These are phyloP conservation scores for Arachis stenosperma DNA, from an alignment of 306 rosid genomes.

Conservation along the genomic window DNA sequence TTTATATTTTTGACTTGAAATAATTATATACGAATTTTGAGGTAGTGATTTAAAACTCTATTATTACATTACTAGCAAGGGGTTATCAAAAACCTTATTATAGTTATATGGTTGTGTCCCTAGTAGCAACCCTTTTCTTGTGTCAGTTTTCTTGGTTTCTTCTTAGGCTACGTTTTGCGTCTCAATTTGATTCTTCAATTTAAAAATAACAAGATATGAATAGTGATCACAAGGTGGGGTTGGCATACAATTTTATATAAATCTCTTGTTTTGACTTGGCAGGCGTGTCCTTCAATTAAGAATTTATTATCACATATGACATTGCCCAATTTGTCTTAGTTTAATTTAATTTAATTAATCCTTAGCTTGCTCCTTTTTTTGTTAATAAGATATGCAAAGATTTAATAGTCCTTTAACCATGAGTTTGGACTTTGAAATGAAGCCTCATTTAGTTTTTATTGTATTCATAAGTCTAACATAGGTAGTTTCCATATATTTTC, in stretches of 20 bases:
- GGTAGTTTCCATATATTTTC: not conserved
- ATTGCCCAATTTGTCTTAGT: slow-evolving; percentile 19
- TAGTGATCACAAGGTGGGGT: slow-evolving; percentile 54
- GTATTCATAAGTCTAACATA: not conserved
- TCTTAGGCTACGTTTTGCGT: slow-evolving; percentile 39
- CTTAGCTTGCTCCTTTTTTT: slow-evolving; percentile 14
- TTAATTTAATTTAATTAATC: not conserved
- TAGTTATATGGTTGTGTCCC: slow-evolving; percentile 35
- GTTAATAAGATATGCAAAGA: slow-evolving; percentile 11
- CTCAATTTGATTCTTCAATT: slow-evolving; percentile 43
- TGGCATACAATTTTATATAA: slow-evolving; percentile 36
- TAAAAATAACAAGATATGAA: slow-evolving; percentile 28
- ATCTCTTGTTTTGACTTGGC: slow-evolving; percentile 37
- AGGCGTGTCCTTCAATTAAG: slow-evolving; percentile 31
- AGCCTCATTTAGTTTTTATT: not conserved
- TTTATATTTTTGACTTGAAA: no score
- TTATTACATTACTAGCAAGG: no score
- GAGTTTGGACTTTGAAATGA: slow-evolving; percentile 4
- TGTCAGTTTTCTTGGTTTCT: slow-evolving; percentile 50
- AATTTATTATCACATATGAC: slow-evolving; percentile 29
- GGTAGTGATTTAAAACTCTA: no score
- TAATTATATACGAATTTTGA: no score
- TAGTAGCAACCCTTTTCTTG: slow-evolving; percentile 40
- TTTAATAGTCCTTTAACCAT: slow-evolving; percentile 14
- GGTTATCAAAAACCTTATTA: no score